Evolutionary conservation across 176 grass and related monocot species (phyloP), one percentile per base, ranked within the genome.

Genomic region (Carex myosuroides): DNA sequence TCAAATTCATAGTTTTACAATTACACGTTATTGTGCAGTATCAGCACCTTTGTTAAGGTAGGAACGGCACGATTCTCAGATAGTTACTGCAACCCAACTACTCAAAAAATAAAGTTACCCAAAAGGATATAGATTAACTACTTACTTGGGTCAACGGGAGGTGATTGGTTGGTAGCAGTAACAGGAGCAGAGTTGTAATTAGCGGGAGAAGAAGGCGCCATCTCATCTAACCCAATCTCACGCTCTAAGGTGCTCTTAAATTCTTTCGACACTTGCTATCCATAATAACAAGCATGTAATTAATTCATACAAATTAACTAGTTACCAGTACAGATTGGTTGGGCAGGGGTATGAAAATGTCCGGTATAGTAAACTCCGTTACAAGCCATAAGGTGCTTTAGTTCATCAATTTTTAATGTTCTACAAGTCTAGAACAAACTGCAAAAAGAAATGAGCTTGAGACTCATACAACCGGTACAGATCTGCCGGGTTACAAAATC

Each of bases 181-280:
- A 74, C 46, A 54, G 79, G 63, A 64, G 88, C 12, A 50, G 95
- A 86, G 72, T 83, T 89, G 79, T 93, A 93, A 79, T 84, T 93
- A 17, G 54, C 80, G 3, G 91, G 84, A 58, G 89, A 84, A 89
- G 92, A 85, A 50, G 89, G 75, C 1, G 87, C 85, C 87, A 90
- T 60, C 44, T 95, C 96, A 85, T 98, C 96, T 63, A 98, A 88
- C 68, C 96, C 96, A 6, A 98, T 98, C 83, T 98, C 96, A 72
- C 88, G 88, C 88, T 95, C 96, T 70, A 98, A 90, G 42, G 91
- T 98, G 89, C 80, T 98, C 89, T 84, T 93, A 88, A 98, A 98
- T 84, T 98, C 96, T 80, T 87, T 98, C 83, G 96, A 98, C 53
- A 98, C 96, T 64, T 98, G 89, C 96, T 98, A 82, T 73, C 14